Conservation (phyloP, 768 basidiomycete genomes). For the Leccinum sublutescens region DNA sequence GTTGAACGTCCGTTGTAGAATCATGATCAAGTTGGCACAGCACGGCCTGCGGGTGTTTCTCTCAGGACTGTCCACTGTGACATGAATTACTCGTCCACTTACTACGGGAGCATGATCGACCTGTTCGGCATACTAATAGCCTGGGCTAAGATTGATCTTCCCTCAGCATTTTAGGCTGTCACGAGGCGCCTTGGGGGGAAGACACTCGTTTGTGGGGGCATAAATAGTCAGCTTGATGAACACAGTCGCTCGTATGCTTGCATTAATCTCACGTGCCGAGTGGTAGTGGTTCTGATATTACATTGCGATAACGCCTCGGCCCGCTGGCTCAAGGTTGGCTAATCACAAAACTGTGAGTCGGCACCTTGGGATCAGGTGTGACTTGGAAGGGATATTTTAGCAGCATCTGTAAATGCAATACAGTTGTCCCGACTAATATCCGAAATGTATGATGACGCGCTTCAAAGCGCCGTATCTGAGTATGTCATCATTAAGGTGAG, state of each 20-base stretch:
- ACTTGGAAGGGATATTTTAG: background rate
- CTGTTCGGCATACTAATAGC: conserved; percentile 6
- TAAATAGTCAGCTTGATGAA: background rate
- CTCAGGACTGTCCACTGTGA: conserved; percentile 20
- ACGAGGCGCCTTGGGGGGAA: conserved; percentile 51
- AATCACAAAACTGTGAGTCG: background rate
- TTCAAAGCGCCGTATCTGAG: conserved; percentile 46
- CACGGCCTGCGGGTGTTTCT: conserved; percentile 33
- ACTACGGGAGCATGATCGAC: background rate
- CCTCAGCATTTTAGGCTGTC: conserved; percentile 45
- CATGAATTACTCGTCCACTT: background rate
- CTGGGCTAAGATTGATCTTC: conserved; percentile 35
- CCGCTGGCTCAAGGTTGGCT: background rate
- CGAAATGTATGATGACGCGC: background rate
- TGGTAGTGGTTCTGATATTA: background rate
- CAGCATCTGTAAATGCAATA: conserved; percentile 1
- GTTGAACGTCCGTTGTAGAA: conserved; percentile 54
- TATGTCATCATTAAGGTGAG: conserved; percentile 5
- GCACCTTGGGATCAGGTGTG: background rate
- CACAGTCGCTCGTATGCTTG: background rate
- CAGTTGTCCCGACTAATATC: background rate
- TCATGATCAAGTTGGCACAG: conserved; percentile 35
- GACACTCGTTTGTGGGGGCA: background rate
- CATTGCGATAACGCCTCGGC: background rate
- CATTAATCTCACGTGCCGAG: background rate